These are phyloP conservation scores for Phytophthora tubulina DNA, from an alignment of 352 stramenopile genomes.

Conservation along the genomic window DNA sequence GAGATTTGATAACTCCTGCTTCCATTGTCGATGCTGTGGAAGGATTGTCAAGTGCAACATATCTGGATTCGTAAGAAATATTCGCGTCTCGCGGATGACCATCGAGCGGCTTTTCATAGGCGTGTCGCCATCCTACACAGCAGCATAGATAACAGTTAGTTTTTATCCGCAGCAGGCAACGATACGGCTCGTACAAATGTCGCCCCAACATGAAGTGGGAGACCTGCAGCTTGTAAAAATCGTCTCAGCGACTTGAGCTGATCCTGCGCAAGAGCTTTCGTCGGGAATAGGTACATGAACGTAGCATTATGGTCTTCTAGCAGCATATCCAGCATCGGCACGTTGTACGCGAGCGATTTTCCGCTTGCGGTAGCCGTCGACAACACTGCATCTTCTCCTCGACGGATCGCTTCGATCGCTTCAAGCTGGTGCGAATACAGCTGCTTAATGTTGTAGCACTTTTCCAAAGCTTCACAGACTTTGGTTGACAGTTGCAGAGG, in stretches of 20 bases:
- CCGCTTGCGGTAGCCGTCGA: constrained; percentile 97
- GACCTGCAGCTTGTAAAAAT: constrained; percentile 68
- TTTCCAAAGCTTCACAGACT: constrained; percentile 54
- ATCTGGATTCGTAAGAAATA: constrained; percentile 99
- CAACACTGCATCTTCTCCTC: constrained; percentile 93
- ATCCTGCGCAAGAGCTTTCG: constrained; percentile 98
- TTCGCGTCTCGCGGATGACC: constrained; percentile 88
- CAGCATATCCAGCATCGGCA: constrained; percentile 92
- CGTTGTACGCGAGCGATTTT: constrained; percentile 97
- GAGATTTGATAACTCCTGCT: constrained; percentile 90
- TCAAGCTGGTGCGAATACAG: constrained; percentile 95
- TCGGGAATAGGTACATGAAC: constrained; percentile 97
- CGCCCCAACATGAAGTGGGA: constrained; percentile 59
- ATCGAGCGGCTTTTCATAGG: constrained; percentile 87
- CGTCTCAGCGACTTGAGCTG: constrained; percentile 92
- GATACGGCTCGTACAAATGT: constrained; percentile 63
- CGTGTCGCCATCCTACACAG: constrained; percentile 95
- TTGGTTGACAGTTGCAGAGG: constrained; percentile 49
- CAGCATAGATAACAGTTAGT: background rate
- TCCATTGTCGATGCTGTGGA: constrained; percentile 93
- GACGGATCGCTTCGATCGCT: constrained; percentile 89
- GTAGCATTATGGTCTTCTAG: constrained; percentile 63
- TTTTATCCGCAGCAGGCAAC: background rate
- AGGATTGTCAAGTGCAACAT: constrained; percentile 98
- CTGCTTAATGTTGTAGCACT: constrained; percentile 56